Percentiles rank a stretch among this genome's conserved stretches.
Conservation (phyloP, 2,329 filamentous ascomycete species). For the Colletotrichum tabaci region DNA sequence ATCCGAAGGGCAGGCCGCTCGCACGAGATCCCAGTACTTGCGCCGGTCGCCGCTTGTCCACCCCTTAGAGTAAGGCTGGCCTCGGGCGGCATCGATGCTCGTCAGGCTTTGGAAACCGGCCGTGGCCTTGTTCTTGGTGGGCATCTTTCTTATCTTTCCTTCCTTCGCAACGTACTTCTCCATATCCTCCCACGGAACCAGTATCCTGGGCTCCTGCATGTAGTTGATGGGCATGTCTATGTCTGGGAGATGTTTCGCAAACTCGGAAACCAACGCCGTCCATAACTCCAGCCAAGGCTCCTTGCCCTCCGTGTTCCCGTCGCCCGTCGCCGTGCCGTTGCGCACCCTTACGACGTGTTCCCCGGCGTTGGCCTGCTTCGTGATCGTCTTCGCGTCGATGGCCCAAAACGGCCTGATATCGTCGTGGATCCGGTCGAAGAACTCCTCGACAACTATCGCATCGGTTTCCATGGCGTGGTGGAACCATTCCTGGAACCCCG, state of each 20-base stretch:
- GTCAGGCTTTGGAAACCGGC: conserved; percentile 59
- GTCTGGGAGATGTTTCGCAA: conserved; percentile 70
- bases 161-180: conserved; percentile 65
- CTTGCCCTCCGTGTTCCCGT: conserved; percentile 56
- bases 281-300: conserved; percentile 64
- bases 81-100: conserved; percentile 53
- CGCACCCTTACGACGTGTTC: conserved; percentile 64
- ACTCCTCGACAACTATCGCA: conserved; percentile 73
- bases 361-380: conserved; percentile 58
- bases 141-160: conserved; percentile 58
- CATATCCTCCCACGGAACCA: conserved; percentile 72
- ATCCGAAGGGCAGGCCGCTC: conserved; percentile 69
- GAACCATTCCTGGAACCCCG: conserved; percentile 75
- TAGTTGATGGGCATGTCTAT: conserved; percentile 78
- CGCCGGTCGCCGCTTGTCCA: conserved; percentile 39
- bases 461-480: conserved; percentile 65
- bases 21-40: conserved; percentile 72
- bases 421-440: conserved; percentile 76
- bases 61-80: conserved; percentile 50
- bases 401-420: conserved; percentile 75
- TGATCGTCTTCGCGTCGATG: conserved; percentile 59
- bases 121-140: conserved; percentile 59
- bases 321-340: conserved; percentile 56
- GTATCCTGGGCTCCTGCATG: conserved; percentile 74
- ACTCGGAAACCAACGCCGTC: conserved; percentile 65